Conservation (phyloP, 306 rosid species). For the Vigna reflexopilosa region DNA sequence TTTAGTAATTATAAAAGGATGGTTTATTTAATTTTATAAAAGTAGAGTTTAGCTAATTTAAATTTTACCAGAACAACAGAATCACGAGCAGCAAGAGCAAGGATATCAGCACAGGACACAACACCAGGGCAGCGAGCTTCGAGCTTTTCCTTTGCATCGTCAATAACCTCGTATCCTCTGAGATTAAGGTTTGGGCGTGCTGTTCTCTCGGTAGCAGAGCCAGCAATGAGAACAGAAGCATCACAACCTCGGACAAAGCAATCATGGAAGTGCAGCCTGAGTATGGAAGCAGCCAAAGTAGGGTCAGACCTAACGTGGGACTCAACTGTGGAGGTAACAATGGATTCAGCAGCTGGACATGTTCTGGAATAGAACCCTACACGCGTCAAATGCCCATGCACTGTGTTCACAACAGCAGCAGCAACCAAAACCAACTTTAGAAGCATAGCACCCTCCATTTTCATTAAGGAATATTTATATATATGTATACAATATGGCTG, state of each 20-base stretch:
- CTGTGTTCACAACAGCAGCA: background rate
- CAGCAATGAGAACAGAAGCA: conserved; percentile 36
- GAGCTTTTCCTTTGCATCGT: conserved; percentile 35
- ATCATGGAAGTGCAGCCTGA: conserved; percentile 45
- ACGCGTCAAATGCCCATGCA: conserved; percentile 1
- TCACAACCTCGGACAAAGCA: conserved; percentile 47
- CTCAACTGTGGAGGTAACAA: conserved; percentile 41
- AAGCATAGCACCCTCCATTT: background rate
- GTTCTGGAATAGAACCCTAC: conserved; percentile 33
- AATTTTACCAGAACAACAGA: conserved; percentile 21
- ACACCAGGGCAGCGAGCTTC: conserved; percentile 41
- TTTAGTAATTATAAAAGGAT: no score
- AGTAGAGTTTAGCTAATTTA: no score
- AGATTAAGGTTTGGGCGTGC: conserved; percentile 4
- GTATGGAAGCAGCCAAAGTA: conserved; percentile 18
- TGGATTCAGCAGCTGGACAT: conserved; percentile 45
- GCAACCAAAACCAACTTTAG: background rate
- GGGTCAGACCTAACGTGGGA: conserved; percentile 23
- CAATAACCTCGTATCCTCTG: conserved; percentile 36
- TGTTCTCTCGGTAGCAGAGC: conserved; percentile 8
- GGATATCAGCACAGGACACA: conserved; percentile 47
- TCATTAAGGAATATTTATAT: no score
- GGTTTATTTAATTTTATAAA: no score
- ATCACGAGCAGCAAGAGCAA: conserved; percentile 42
- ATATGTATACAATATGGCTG: no score